Conservation (phyloP, 352 stramenopile species). For the Phytophthora hibernalis region DNA sequence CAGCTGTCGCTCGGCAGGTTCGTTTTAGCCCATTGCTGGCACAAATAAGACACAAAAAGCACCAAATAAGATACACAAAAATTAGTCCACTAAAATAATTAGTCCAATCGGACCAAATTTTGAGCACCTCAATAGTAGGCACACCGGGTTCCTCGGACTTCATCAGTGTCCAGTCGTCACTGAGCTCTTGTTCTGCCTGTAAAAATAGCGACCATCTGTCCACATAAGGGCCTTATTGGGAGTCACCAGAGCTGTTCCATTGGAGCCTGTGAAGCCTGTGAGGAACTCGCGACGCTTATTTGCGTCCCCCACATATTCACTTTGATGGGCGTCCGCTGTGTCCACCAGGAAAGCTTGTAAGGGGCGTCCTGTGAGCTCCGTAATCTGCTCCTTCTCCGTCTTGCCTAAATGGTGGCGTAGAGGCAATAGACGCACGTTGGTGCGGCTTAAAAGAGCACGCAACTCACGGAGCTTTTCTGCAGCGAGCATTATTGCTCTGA, state of each 20-base stretch:
- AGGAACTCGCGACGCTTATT: slow-evolving; percentile 97
- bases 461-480: slow-evolving; percentile 72
- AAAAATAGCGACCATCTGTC: slow-evolving; percentile 99
- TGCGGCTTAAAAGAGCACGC: slow-evolving; percentile 64
- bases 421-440: slow-evolving; percentile 70
- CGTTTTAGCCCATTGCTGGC: slow-evolving; percentile 72
- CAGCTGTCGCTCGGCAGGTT: slow-evolving; percentile 64
- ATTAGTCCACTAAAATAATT: too few relatives aligned
- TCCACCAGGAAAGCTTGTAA: slow-evolving; percentile 95
- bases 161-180: slow-evolving; percentile 95
- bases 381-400: slow-evolving; percentile 17
- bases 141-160: slow-evolving; percentile 93
- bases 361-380: slow-evolving; percentile 48
- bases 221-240: slow-evolving; percentile 93
- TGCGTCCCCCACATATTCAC: slow-evolving; percentile 97
- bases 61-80: not conserved
- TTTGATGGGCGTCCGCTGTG: slow-evolving; percentile 97
- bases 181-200: slow-evolving; percentile 95
- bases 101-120: not conserved
- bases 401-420: slow-evolving; percentile 69
- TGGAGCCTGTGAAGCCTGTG: slow-evolving; percentile 97
- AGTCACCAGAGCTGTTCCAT: slow-evolving; percentile 93
- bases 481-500: slow-evolving; percentile 36
- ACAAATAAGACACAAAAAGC: slow-evolving; percentile 12
- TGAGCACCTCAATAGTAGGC: slow-evolving; percentile 85